Base-by-base conservation (phyloP, 1,139 yeast species). In the Pichia cactophila region DNA sequence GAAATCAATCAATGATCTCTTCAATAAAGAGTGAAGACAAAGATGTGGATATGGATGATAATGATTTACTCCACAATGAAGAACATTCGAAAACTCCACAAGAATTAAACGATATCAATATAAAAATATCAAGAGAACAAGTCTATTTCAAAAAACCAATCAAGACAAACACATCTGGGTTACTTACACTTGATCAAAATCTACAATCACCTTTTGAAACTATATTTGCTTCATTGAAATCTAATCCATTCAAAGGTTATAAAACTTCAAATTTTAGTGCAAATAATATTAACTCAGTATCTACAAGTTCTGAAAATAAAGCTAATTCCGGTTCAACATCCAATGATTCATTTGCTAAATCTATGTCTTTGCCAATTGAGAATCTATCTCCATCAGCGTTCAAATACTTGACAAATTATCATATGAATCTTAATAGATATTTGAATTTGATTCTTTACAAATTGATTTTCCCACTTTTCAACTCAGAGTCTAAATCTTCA, bases 381-480 rank as follows among this genome's bases (percentile, higher is more conserved):
- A 26, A 20, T 23, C 29, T 47, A 10, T 43, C 48, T 26, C 46
- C 50, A 6, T 20, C 26, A 7, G 42, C 47, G n/a, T 33, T 41
- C 1, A 53, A 48, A 47, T 38, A 41, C 16, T 52, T 65, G 33
- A 53, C 60, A 12, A 65, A 64, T 37, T 64, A 63, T 50, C 68
- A 64, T 51, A 62, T 63, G 66, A 63, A 63, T 50, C 51, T 64
- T n/a, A 63, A 64, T 51, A 55, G 68, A 44, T 64, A 63, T 46
- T 52, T 64, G 44, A 64, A 64, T 51, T 53, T 64, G 39, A 57
- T 64, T n/a, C 49, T 62, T 23, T 62, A 63, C 50, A 63, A 63
- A 48, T 53, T 64, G 44, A 58, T 64, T n/a, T 56, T 62, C 45
- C 68, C 68, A 35, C 52, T 64, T 7, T 55, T 55, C 45, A 56